Conservation (phyloP, 345 rosid genomes). For the Gossypium australe region DNA sequence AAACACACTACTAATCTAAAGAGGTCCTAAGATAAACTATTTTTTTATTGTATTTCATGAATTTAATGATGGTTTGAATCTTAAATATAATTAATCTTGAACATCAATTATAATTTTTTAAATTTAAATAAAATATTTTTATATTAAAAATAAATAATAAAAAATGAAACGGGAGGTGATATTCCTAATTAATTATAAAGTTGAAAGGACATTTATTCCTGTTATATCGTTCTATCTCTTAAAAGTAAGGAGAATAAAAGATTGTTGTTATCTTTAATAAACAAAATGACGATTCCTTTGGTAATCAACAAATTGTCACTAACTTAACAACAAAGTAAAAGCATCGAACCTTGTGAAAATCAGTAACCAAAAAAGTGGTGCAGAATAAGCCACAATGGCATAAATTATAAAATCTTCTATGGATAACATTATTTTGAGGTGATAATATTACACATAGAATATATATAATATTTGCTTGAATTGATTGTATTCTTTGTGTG, state of each 20-base stretch:
- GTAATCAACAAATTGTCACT: neutral
- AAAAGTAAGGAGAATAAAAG: neutral
- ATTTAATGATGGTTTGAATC: no score
- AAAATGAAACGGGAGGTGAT: no score
- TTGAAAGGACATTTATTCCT: neutral
- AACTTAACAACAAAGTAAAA: neutral
- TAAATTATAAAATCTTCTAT: neutral
- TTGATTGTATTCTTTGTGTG: neutral
- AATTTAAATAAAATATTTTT: no score
- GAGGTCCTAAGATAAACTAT: no score
- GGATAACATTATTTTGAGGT: neutral
- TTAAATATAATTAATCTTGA: no score
- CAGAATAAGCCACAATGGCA: neutral
- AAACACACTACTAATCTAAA: fast-evolving
- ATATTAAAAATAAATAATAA: no score
- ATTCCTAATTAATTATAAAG: neutral
- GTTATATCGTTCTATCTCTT: neutral
- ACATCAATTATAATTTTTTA: no score
- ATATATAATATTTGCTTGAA: neutral
- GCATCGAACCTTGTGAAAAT: conserved; percentile 1
- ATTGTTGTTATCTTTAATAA: neutral
- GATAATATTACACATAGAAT: neutral
- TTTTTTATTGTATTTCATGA: no score
- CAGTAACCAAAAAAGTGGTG: neutral
- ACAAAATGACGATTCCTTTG: neutral